Base-by-base conservation (phyloP, 805 yeast genomes). In the Geotrichum ghanense region DNA sequence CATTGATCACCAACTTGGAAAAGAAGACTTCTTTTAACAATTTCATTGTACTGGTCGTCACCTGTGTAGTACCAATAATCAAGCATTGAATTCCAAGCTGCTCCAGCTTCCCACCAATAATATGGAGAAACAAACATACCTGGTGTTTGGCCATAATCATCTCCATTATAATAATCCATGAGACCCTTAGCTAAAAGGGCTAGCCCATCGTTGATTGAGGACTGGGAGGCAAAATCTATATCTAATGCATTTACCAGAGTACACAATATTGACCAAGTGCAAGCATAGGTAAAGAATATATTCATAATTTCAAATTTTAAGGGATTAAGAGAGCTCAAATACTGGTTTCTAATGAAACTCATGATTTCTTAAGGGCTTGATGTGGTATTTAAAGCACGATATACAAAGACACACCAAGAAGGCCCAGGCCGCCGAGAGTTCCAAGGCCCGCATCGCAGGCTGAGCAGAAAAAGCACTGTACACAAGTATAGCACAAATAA, bases 61-160 rank as follows among this genome's bases (percentile, higher is more conserved):
- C 78, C 70, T 62, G 90, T 82, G 56, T 78, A 74, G 55, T 66
- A 78, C 70, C 84, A 74, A 58, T 79, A 83, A 62, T 87, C 95
- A 34, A 90, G 88, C 92, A 88, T 44, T 21, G 59, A 47, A 20
- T 63, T 63, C 65, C 65, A 72, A 1, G 83, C 87, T 48, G 84
- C 92, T 54, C 95, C 95, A 23, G 92, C 88, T 65, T 83, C 84
- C 94, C 94, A 84, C 94, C 94, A 84, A 67, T 83, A 84, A 70
- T 84, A 84, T 2, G 94, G 94, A 53, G 64, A 53, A 7, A 74
- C 68, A 61, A 84, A 81, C 81, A 76, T 71, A 25, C 95, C 95
- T 14, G 82, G 69, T 17, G 83, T 71, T 39, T 83, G 81, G 26
- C 92, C 94, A 39, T 67, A 62, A 25, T 73, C 67, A 21, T 62